Evolutionary conservation across 2,329 filamentous ascomycete genomes (phyloP), one percentile per base, ranked within the genome.

Genomic region (Pyrenochaeta sp.): DNA sequence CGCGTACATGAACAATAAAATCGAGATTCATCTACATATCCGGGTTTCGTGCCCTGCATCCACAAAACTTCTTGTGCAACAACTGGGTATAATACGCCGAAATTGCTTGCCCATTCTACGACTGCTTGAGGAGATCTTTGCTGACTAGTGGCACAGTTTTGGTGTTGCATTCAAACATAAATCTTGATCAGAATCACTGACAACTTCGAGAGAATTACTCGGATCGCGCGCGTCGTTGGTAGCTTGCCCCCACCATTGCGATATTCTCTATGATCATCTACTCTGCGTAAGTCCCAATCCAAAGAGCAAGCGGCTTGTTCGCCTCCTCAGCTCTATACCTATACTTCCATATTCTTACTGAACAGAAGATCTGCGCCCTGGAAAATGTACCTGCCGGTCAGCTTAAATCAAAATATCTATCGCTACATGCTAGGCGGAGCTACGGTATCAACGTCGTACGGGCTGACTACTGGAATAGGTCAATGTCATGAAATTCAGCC

Each of bases 111-210:
- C 37, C 17, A 23, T 41, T 41, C 7, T 21, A 21, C 17, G 20
- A 21, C 37, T 41, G 37, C 37, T 41, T 41, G 17, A 21, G 21
- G 37, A 20, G 14, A 23, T 41, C 37, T 21, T 12, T 41, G 37
- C 37, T 41, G 21, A 41, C 20, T 14, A 41, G 37, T 41, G 17
- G 18, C 37, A 41, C 37, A 21, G 37, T 41, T 41, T 41, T 41
- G 17, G 37, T n/a, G 14, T 12, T 41, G 37, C 37, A 41, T 27
- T 23, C 21, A 23, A 41, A 41, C 37, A 41, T 9, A 27, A 23
- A 41, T 41, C 18, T 41, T 23, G 12, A 2, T 21, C 17, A 23
- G 21, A 41, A 41, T 21, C 17, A 21, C 17, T n/a, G 37, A 4
- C 37, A 41, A 41, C 18, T 21, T 41, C 37, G 14, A 41, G 37